Conservation (phyloP, 2,329 filamentous ascomycete genomes). For the Dothideomycetes sp. region DNA sequence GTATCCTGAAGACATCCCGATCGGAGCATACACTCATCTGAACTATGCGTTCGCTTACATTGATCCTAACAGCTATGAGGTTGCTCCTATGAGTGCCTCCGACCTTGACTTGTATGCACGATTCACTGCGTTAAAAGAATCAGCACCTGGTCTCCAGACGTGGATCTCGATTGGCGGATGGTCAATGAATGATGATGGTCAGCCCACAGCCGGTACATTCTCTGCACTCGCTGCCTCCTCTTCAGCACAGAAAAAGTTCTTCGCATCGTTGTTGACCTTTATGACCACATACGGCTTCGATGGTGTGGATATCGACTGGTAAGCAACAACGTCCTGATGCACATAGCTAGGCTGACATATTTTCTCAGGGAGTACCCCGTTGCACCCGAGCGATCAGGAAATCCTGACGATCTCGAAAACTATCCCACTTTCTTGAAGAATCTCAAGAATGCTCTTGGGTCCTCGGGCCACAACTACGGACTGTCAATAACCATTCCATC, state of each 20-base stretch:
- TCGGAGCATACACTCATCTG: conserved; percentile 10
- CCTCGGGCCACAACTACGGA: conserved; percentile 20
- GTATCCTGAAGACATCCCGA: neutral
- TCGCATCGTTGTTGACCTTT: conserved; percentile 27
- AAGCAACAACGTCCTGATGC: conserved; percentile 15
- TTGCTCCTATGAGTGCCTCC: conserved; percentile 15
- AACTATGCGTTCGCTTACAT: conserved; percentile 33
- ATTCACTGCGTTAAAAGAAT: conserved; percentile 22
- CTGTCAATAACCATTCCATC: conserved; percentile 26
- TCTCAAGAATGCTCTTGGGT: neutral
- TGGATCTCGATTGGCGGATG: conserved; percentile 33
- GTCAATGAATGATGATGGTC: conserved; percentile 25
- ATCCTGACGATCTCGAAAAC: conserved; percentile 21
- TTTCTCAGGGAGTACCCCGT: conserved; percentile 19
- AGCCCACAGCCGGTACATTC: conserved; percentile 14
- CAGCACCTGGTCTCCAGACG: conserved; percentile 17
- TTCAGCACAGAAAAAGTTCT: conserved; percentile 24
- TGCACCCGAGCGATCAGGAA: conserved; percentile 21
- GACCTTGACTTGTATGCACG: conserved; percentile 2
- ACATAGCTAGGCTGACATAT: conserved; percentile 10
- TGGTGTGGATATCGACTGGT: conserved; percentile 39
- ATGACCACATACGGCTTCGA: conserved; percentile 33
- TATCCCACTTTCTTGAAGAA: conserved; percentile 1
- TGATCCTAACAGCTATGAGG: conserved; percentile 21
- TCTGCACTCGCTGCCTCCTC: conserved; percentile 21